These are phyloP conservation scores for Lasiodiplodia gonubiensis DNA, from an alignment of 2,329 filamentous ascomycete genomes.

Conservation along the genomic window DNA sequence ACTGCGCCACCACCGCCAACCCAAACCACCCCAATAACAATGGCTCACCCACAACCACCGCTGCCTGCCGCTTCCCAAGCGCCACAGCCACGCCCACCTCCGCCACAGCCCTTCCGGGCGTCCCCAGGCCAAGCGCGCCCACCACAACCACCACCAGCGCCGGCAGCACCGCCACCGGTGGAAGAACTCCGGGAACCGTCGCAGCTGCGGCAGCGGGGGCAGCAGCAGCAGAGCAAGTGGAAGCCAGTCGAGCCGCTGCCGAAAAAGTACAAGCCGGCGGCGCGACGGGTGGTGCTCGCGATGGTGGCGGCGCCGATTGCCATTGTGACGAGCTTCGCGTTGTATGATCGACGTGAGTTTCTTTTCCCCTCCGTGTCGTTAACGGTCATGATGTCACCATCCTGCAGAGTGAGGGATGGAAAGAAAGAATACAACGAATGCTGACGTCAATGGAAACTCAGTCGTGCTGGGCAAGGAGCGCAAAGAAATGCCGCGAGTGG, in stretches of 20 bases:
- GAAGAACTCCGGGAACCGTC: too few species aligned
- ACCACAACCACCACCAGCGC: background rate
- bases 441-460: background rate
- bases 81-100: background rate
- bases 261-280: constrained; percentile 39
- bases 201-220: too few species aligned
- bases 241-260: constrained; percentile 21
- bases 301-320: constrained; percentile 45
- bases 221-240: background rate
- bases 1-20: background rate
- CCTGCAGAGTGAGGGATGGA: too few species aligned
- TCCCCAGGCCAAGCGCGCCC: background rate
- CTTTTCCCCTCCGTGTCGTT: too few species aligned
- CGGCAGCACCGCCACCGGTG: too few species aligned
- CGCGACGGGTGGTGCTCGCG: constrained; percentile 40
- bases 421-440: background rate
- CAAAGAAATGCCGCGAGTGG: constrained; percentile 7
- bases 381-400: too few species aligned
- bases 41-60: background rate
- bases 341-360: constrained; percentile 37
- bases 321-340: constrained; percentile 41
- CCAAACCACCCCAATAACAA: background rate
- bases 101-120: background rate
- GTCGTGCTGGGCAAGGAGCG: constrained; percentile 10
- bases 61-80: too few species aligned